These are phyloP conservation scores for Pichia californica DNA, from an alignment of 805 yeast genomes.

Conservation along the genomic window DNA sequence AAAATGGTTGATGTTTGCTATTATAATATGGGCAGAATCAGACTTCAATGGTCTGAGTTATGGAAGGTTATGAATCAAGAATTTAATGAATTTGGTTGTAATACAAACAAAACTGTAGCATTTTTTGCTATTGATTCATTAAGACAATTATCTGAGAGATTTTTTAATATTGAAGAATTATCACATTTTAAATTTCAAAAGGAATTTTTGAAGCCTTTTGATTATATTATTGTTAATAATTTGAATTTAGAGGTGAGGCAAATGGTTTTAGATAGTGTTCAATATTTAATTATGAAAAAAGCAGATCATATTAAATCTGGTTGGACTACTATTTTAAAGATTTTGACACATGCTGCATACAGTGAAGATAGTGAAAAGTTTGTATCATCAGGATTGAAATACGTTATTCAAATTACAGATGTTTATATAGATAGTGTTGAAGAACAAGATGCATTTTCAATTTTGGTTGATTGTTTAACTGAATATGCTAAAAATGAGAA, in stretches of 20 bases:
- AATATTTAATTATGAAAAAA: conserved; percentile 76
- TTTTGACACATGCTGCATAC: conserved; percentile 65
- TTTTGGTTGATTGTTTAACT: conserved; percentile 68
- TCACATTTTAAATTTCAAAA: conserved; percentile 94
- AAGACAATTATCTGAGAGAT: conserved; percentile 87
- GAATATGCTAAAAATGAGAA: conserved; percentile 78
- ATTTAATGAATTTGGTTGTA: conserved; percentile 80
- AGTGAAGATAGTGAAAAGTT: conserved; percentile 48
- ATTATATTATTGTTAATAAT: conserved; percentile 65
- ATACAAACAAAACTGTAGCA: conserved; percentile 66
- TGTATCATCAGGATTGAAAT: conserved; percentile 57
- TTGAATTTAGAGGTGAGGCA: conserved; percentile 67
- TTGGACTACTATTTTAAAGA: conserved; percentile 84
- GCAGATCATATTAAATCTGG: conserved; percentile 79
- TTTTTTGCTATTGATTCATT: conserved; percentile 91
- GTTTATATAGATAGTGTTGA: conserved; percentile 58
- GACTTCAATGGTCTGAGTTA: conserved; percentile 92
- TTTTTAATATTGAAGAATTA: conserved; percentile 87
- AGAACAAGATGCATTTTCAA: conserved; percentile 60
- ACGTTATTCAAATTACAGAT: conserved; percentile 54
- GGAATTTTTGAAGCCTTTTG: conserved; percentile 88
- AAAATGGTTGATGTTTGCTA: conserved; percentile 97
- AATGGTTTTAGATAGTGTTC: conserved; percentile 84
- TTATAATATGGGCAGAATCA: conserved; percentile 93
- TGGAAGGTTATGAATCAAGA: conserved; percentile 93